Conservation (phyloP, 225 moss, liverwort and hornwort genomes). For the Polytrichum commune region DNA sequence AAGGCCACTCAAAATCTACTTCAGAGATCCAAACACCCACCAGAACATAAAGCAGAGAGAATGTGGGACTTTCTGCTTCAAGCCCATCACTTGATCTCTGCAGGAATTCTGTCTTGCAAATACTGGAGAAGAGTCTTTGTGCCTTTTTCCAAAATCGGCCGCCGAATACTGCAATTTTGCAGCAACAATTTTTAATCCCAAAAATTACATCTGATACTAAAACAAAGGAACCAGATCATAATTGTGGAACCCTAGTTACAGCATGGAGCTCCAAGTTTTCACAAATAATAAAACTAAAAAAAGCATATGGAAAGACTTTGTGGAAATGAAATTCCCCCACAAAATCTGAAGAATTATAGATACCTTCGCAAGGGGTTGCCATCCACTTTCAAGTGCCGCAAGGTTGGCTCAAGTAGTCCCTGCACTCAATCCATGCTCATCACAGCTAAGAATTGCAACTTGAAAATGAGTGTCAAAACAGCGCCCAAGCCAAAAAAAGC, state of each 20-base stretch:
- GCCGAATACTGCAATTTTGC: conserved; percentile 52
- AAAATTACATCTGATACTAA: background rate
- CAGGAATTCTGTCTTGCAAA: conserved; percentile 66
- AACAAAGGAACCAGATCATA: background rate
- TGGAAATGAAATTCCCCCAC: too few species aligned
- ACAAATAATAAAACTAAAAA: too few species aligned
- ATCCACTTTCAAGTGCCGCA: conserved; percentile 84
- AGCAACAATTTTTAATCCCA: too few species aligned
- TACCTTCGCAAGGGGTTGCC: conserved; percentile 91
- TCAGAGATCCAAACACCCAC: too few species aligned
- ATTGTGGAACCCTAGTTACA: background rate
- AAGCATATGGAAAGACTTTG: too few species aligned
- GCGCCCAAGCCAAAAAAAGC: background rate
- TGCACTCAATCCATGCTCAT: conserved; percentile 13
- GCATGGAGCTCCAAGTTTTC: too few species aligned
- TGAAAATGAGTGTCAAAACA: too few species aligned
- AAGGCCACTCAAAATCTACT: too few species aligned
- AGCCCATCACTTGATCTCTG: conserved; percentile 21
- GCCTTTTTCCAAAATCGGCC: conserved; percentile 79
- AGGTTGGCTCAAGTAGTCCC: conserved; percentile 82
- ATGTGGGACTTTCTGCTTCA: background rate
- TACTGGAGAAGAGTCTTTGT: conserved; percentile 83
- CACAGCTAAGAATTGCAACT: too few species aligned
- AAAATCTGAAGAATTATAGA: background rate
- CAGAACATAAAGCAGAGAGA: background rate